Base-by-base conservation (phyloP, 352 stramenopile species). In the Globisporangium carolinianum region DNA sequence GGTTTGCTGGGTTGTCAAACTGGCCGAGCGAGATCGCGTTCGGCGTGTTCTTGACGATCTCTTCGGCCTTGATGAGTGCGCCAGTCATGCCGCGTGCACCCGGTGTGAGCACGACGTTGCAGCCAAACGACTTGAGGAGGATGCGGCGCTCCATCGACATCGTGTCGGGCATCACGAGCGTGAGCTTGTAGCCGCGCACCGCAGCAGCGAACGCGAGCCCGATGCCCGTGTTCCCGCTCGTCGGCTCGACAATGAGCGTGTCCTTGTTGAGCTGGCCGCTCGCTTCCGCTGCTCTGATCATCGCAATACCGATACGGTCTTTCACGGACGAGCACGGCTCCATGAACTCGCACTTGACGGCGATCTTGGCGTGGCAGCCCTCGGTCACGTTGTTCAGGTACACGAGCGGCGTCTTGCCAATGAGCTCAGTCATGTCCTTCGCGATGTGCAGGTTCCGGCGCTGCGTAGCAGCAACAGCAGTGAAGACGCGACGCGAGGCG, bases 1-100 rank as follows among this genome's bases (percentile, higher is more conserved):
- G 92, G 78, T 98, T 98, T 47, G 96, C 94, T 15, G 89, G 87
- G 79, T 98, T 98, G 68, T 98, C 97, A 68, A 98, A 98, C 74
- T 98, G 95, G 46, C 90, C 83, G 12, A 98, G 80, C 24, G 96
- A 79, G 55, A 94, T 63, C 46, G 83, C 70, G 61, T 88, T 89
- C n/a, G 80, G 71, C 46, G 83, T 86, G 57, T 88, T 89, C 41
- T 71, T 70, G 12, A 91, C 72, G 18, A 94, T 76, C 48, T 93
- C 79, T 11, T 89, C 81, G 41, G 81, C 83, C 67, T 91, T 91
- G 24, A 85, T 78, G 46, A 90, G 58, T 0, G 81, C 81, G n/a
- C 83, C 83, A 0, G 75, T 89, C 81, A 92, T 92, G 37, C 83
- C 85, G 52, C 84, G 82, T 3, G 76, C 73, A 32, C 84, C 91